Conservation (phyloP, 2,329 filamentous ascomycete species). For the Arthrobotrys musiformis region DNA sequence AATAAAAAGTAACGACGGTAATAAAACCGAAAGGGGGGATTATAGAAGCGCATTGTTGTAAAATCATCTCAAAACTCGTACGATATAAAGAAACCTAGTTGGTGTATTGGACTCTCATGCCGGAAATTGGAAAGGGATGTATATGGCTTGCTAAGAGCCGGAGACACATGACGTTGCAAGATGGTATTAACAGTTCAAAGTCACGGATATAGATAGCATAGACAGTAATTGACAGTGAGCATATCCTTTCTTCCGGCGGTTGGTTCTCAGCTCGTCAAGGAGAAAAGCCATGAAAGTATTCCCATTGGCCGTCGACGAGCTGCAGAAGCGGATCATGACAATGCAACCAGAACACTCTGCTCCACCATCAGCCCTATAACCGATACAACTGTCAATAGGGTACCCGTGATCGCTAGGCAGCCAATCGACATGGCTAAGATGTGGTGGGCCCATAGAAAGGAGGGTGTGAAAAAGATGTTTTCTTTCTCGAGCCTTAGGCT, state of each 20-base stretch:
- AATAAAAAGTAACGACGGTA: not conserved
- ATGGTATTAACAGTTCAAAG: not conserved
- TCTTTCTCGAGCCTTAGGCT: slow-evolving; percentile 2
- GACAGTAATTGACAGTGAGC: not conserved
- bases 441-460: slow-evolving; percentile 23
- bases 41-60: not conserved
- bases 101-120: not conserved
- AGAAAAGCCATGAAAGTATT: not conserved
- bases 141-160: slow-evolving; percentile 7
- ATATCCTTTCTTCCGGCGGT: slow-evolving; percentile 20
- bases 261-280: slow-evolving; percentile 15
- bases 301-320: slow-evolving; percentile 34
- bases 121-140: slow-evolving; percentile 52
- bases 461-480: not conserved
- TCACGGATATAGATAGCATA: slow-evolving; percentile 7
- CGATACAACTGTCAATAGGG: slow-evolving; percentile 13
- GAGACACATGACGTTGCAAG: slow-evolving; percentile 22
- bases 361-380: slow-evolving; percentile 37
- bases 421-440: slow-evolving; percentile 41
- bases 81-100: not conserved
- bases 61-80: slow-evolving; percentile 11
- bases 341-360: slow-evolving; percentile 24
- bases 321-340: slow-evolving; percentile 36
- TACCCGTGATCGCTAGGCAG: slow-evolving; percentile 42
- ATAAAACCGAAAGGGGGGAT: too few species aligned